phyloP scores from a whole-genome alignment of 257 asterid species.

The Lavandula angustifolia region DNA sequence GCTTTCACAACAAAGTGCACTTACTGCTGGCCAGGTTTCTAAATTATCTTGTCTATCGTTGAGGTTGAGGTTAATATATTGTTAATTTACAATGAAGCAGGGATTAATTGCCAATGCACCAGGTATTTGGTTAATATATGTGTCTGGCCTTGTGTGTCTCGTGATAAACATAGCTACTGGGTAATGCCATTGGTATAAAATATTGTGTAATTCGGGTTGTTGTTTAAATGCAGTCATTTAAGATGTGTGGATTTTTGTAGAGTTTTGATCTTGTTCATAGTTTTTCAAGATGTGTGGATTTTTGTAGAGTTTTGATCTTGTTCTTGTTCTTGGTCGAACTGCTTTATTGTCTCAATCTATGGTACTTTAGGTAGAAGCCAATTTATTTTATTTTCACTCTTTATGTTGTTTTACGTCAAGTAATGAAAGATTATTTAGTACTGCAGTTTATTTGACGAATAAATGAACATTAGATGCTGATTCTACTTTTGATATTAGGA shows the following conservation, averaged over 20 bases:
- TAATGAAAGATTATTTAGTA: neutral
- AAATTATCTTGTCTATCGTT: conserved; percentile 15
- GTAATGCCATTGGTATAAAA: neutral
- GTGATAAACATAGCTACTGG: conserved; percentile 1
- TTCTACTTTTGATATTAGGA: conserved; percentile 6
- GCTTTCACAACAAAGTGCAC: conserved; percentile 69
- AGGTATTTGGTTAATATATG: conserved; percentile 18
- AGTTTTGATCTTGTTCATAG: conserved; percentile 12
- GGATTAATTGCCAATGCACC: conserved; percentile 14
- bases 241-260: neutral
- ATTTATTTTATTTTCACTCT: too few species aligned
- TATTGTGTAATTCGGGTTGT: neutral
- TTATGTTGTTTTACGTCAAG: neutral
- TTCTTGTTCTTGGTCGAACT: neutral
- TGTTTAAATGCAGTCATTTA: neutral
- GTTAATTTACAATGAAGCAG: conserved; percentile 28
- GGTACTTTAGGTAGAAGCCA: neutral
- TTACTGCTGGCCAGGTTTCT: conserved; percentile 60
- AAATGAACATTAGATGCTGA: neutral
- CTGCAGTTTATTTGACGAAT: neutral
- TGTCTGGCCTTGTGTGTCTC: conserved; percentile 3
- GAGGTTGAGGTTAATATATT: conserved; percentile 20
- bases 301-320: conserved; percentile 4
- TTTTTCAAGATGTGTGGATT: conserved; percentile 2
- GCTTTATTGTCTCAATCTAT: conserved; percentile 3